phyloP scores from a whole-genome alignment of 1,284 basidiomycete species.

The Cutaneotrichosporon cyanovorans region DNA sequence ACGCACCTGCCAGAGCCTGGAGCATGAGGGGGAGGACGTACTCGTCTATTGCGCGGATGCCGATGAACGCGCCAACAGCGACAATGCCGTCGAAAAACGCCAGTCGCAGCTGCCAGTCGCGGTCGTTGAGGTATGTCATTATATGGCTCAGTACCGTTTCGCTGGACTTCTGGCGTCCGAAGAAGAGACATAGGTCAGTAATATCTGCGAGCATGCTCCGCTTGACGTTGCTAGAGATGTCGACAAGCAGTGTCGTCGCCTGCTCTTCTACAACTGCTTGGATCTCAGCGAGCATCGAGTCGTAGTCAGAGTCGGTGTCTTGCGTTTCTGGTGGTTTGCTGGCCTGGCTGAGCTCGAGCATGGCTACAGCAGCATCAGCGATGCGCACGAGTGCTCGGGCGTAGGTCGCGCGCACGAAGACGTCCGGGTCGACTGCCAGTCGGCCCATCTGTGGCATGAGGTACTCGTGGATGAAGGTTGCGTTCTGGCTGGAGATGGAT shows the following conservation, averaged over 20 bases:
- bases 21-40: slow-evolving; percentile 90
- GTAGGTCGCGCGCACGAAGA: slow-evolving; percentile 81
- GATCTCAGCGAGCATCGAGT: slow-evolving; percentile 73
- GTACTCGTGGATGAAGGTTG: slow-evolving; percentile 80
- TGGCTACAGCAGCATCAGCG: slow-evolving; percentile 64
- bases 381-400: slow-evolving; percentile 78
- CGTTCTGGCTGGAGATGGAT: slow-evolving; percentile 84
- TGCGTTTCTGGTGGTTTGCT: slow-evolving; percentile 52
- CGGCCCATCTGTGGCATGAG: slow-evolving; percentile 83
- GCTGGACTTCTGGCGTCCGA: slow-evolving; percentile 86
- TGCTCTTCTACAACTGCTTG: slow-evolving; percentile 82
- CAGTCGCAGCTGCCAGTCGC: slow-evolving; percentile 82
- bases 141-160: slow-evolving; percentile 93
- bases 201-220: slow-evolving; percentile 62
- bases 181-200: slow-evolving; percentile 81
- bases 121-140: slow-evolving; percentile 96
- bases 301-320: slow-evolving; percentile 69
- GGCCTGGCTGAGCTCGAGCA: slow-evolving; percentile 83
- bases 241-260: slow-evolving; percentile 61
- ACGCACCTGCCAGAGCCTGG: slow-evolving; percentile 76
- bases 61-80: slow-evolving; percentile 86
- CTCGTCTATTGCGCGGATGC: slow-evolving; percentile 62
- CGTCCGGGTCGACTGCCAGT: slow-evolving; percentile 71
- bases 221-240: slow-evolving; percentile 52
- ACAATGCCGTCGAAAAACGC: slow-evolving; percentile 95